Conservation (phyloP, 2,329 filamentous ascomycete species). For the Geosmithia flava region DNA sequence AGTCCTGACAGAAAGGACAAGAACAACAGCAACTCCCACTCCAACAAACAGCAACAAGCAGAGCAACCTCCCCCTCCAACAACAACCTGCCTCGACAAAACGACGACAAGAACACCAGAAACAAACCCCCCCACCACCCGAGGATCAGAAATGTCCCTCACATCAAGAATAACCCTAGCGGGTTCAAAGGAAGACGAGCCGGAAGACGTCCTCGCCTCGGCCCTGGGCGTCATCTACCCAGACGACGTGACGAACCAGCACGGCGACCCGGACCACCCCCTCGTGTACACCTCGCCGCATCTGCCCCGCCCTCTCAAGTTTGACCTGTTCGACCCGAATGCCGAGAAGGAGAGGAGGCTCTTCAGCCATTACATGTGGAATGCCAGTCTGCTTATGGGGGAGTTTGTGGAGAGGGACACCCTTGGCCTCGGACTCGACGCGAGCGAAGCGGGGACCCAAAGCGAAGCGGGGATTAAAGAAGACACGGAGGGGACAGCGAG, state of each 20-base stretch:
- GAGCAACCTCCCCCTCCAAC: too few species aligned
- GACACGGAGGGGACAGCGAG: background rate
- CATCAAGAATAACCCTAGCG: conserved; percentile 26
- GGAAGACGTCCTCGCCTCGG: conserved; percentile 47
- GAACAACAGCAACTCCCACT: background rate
- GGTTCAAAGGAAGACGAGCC: conserved; percentile 16
- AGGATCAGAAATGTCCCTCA: conserved; percentile 6
- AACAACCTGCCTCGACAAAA: too few species aligned
- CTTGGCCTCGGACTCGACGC: conserved; percentile 9
- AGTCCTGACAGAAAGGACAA: background rate
- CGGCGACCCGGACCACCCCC: conserved; percentile 44
- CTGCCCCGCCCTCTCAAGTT: conserved; percentile 31
- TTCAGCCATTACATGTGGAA: conserved; percentile 71
- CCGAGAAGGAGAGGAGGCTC: conserved; percentile 41
- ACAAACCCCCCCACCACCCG: too few species aligned
- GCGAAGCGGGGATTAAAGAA: conserved; percentile 2
- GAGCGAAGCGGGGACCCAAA: background rate
- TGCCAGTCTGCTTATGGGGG: conserved; percentile 41
- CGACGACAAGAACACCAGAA: too few species aligned
- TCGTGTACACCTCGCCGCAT: conserved; percentile 45
- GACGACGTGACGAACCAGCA: conserved; percentile 56
- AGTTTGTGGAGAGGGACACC: conserved; percentile 39
- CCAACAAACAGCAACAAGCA: too few species aligned
- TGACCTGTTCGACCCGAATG: conserved; percentile 32
- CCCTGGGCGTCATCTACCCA: conserved; percentile 53